Evolutionary conservation across 805 yeast genomes (phyloP), one percentile per base, ranked within the genome.

Genomic region (Cyberlindnera mycetangii): DNA sequence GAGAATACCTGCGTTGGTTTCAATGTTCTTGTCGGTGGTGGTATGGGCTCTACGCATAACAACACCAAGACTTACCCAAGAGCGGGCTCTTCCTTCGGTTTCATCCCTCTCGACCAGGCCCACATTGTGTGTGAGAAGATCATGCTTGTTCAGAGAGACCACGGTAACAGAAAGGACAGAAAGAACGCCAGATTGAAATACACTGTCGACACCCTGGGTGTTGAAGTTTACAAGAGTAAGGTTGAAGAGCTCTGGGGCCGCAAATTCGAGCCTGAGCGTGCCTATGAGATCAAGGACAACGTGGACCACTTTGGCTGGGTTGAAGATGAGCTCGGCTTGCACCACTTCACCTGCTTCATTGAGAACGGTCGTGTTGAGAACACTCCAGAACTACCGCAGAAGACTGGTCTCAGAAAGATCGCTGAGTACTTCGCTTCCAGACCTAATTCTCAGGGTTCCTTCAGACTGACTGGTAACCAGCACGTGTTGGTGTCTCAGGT

Each of bases 41-140:
- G 98, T 75, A 92, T 92, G 98, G 98, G 98, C 59, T 79, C 95
- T 33, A 92, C 98, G 12, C 98, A 92, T 66, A 92, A 90, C 76
- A 92, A 92, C 72, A 85, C 84, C 61, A 92, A 92, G 75, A 92
- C 98, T 0, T 92, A 92, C 64, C 98, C 98, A 58, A 79, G 98
- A 70, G 79, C 96, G 6, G 98, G 96, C 51, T 83, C 96, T 16
- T 69, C 80, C 67, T 76, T 92, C 53, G 98, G 98, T 21, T 92
- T 70, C 60, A 81, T 83, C 39, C 52, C 79, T 4, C 72, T 72
- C 49, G 90, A 83, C 40, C 78, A 89, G 64, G 75, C 88, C 39
- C 81, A 79, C 50, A 67, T 76, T 41, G 96, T 84, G 17, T 87
- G 96, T 66, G 97, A 92, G 67, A 87, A 87, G 72, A 76, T 92